Evolutionary conservation across 768 basidiomycete genomes (phyloP).

Genomic region (Macrolepiota dolichaula): DNA sequence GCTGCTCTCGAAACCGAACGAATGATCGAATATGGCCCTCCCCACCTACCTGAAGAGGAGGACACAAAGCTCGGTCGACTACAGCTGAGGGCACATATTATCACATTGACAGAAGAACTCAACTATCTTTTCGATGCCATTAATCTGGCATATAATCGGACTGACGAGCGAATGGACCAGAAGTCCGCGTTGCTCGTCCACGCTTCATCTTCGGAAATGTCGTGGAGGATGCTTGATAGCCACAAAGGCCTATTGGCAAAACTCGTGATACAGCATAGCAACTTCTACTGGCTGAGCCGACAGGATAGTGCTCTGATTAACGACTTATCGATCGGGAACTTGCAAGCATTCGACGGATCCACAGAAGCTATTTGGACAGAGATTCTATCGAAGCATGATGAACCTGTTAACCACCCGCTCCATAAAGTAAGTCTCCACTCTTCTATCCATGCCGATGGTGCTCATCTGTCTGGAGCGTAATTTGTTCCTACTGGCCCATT

Average conservation of each 20-base stretch:
- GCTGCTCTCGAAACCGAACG: conserved; percentile 52
- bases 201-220: conserved; percentile 81
- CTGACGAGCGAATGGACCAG: conserved; percentile 59
- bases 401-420: conserved; percentile 66
- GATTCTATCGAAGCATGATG: conserved; percentile 77
- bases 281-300: conserved; percentile 81
- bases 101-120: conserved; percentile 73
- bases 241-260: conserved; percentile 74
- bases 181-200: conserved; percentile 81
- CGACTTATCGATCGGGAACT: conserved; percentile 67
- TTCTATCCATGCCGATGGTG: background rate
- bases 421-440: conserved; percentile 50
- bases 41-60: conserved; percentile 37
- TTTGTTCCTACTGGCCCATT: conserved; percentile 72
- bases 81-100: conserved; percentile 68
- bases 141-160: conserved; percentile 76
- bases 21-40: conserved; percentile 35
- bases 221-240: conserved; percentile 87
- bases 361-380: conserved; percentile 83
- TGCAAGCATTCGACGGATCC: conserved; percentile 85
- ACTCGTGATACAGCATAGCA: conserved; percentile 73
- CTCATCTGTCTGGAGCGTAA: conserved; percentile 43
- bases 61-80: conserved; percentile 50
- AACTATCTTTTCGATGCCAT: conserved; percentile 85
- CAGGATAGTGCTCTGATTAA: conserved; percentile 87